These are phyloP conservation scores for Heliamphora pulchella DNA, from an alignment of 179 eudicot species.

Conservation along the genomic window DNA sequence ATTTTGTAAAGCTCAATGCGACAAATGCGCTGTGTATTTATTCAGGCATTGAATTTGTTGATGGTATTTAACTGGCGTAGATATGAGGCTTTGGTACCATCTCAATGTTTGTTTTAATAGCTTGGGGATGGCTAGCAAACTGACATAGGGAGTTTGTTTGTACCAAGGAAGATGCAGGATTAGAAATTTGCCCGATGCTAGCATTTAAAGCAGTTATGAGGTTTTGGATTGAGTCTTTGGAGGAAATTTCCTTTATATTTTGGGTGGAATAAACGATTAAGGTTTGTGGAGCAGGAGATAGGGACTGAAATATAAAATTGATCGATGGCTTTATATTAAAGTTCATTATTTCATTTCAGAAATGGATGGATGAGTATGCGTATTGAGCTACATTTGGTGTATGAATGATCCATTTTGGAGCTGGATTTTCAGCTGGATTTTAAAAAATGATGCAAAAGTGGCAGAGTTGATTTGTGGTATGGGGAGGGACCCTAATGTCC, in stretches of 20 bases:
- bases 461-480: not conserved
- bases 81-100: not conserved
- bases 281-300: not conserved
- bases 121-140: no score
- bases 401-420: not conserved
- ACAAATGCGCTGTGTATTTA: not conserved
- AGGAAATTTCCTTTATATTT: not conserved
- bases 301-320: not conserved
- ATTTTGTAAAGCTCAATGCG: not conserved
- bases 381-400: not conserved
- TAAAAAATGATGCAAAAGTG: not conserved
- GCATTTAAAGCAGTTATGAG: not conserved
- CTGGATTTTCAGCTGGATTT: not conserved
- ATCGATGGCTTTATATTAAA: not conserved
- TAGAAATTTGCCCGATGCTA: no score
- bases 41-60: not conserved
- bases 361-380: not conserved
- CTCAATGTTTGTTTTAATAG: not conserved
- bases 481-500: not conserved
- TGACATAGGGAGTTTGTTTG: no score
- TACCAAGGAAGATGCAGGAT: no score
- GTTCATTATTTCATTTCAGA: not conserved
- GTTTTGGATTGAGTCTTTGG: not conserved
- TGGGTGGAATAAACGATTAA: not conserved
- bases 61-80: not conserved